Evolutionary conservation across 176 grass and related monocot genomes (phyloP), one percentile per base, ranked within the genome.

Genomic region (Avena insularis): DNA sequence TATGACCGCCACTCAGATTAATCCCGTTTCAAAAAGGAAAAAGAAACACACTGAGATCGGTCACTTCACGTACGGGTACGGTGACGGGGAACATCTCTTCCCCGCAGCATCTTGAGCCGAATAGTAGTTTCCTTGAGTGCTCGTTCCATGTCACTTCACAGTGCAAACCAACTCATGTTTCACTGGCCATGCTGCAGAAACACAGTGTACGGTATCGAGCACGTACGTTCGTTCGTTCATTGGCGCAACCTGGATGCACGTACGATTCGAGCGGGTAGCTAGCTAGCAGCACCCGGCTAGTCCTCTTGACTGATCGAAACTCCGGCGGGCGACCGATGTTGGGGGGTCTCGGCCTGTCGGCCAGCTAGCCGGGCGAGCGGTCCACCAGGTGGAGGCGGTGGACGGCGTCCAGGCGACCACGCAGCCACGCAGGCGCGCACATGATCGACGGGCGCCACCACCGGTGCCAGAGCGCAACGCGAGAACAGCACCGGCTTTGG

Each of bases 301-400:
- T 6, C 38, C 4, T 43, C 38, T 43, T 6, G 38, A 43, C 38
- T 43, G 17, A 57, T 57, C 55, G 13, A 14, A 16, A 62, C 59
- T 62, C n/a, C n/a, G 61, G 15, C 33, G 16, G 23, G 2, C 33
- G 31, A 38, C 21, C n/a, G 59, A 62, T 62, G n/a, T 0, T 5
- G 38, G 6, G 31, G 82, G 75, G 20, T 0, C 11, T 69, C 16
- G 66, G 53, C 50, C 50, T 12, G 46, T 12, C 51, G 12, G 13
- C 51, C 3, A 43, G 38, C 38, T 43, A 7, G 38, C 38, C 38
- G 6, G 13, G 12, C 1, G 4, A 1, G 16, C 20, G 80, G 72
- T 25, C 50, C 74, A 79, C 33, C 80, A 82, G 78, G 79, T 76
- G 78, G 67, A 50, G 75, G 35, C 29, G 3, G 10, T 47, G 84